Evolutionary conservation across 164 flowering plant species (phyloP).

Genomic region (Euptelea pleiosperma): DNA sequence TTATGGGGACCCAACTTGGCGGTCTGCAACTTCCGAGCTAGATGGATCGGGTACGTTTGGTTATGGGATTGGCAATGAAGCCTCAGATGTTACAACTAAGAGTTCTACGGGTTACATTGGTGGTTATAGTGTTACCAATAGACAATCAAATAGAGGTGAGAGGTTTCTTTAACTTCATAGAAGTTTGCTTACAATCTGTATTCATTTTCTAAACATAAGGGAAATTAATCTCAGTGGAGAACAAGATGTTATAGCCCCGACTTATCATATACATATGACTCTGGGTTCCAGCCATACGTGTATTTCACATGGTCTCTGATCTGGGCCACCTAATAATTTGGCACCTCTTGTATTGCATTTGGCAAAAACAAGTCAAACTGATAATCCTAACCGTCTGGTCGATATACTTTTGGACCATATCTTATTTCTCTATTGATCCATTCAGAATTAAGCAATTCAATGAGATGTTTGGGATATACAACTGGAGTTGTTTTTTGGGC

Average conservation of each 20-base stretch:
- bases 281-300: no score
- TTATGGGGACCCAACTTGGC: conserved; percentile 75
- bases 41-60: conserved; percentile 55
- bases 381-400: not conserved
- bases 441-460: not conserved
- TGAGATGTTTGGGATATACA: not conserved
- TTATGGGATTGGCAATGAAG: conserved; percentile 49
- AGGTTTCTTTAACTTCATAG: conserved; percentile 7
- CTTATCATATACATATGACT: no score
- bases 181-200: not conserved
- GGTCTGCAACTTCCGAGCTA: conserved; percentile 49
- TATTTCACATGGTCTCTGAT: no score
- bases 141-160: conserved; percentile 77
- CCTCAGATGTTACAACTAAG: conserved; percentile 50
- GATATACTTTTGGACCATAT: not conserved
- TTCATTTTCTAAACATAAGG: not conserved
- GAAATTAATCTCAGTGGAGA: not conserved
- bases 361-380: not conserved
- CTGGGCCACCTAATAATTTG: no score
- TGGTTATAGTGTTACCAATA: conserved; percentile 48
- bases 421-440: not conserved
- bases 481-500: not conserved
- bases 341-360: not conserved
- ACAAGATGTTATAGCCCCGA: not conserved
- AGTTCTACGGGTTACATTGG: conserved; percentile 48